These are phyloP conservation scores for Solanum chaucha DNA, from an alignment of 257 asterid species.

Conservation along the genomic window DNA sequence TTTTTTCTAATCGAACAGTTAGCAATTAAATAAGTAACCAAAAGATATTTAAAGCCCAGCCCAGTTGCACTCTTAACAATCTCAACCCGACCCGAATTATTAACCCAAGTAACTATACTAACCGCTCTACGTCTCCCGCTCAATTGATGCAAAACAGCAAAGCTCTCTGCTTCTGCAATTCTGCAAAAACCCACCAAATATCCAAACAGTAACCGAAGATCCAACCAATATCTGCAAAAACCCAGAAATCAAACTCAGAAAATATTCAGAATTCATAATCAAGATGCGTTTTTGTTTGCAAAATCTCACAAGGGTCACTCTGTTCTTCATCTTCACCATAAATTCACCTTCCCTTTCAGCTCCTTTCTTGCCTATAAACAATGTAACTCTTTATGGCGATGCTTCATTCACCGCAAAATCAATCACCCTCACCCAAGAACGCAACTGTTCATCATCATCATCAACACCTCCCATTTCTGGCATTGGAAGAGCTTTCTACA, in stretches of 20 bases:
- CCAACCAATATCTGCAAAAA: background rate
- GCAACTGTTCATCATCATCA: constrained; percentile 21
- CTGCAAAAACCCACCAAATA: no score
- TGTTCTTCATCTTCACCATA: constrained; percentile 9
- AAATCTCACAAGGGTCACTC: constrained; percentile 5
- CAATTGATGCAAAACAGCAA: background rate
- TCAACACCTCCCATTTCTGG: constrained; percentile 12
- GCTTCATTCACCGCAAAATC: constrained; percentile 27
- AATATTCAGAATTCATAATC: background rate
- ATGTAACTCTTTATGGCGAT: constrained; percentile 45
- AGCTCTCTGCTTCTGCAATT: no score
- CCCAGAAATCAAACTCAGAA: background rate
- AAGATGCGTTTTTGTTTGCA: constrained; percentile 10
- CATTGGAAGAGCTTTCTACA: constrained; percentile 54
- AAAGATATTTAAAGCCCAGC: background rate
- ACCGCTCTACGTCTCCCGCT: background rate
- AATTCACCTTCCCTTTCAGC: constrained; percentile 20
- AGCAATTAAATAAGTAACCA: background rate
- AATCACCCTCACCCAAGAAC: constrained; percentile 38
- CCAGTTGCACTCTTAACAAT: background rate
- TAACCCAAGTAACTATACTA: background rate
- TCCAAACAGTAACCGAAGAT: background rate
- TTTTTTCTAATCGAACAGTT: background rate
- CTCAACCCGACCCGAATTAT: background rate
- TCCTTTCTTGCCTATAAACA: constrained; percentile 16